Base-by-base conservation (phyloP, 192 early-diverging fungal species). In the Rhizophlyctis rosea region DNA sequence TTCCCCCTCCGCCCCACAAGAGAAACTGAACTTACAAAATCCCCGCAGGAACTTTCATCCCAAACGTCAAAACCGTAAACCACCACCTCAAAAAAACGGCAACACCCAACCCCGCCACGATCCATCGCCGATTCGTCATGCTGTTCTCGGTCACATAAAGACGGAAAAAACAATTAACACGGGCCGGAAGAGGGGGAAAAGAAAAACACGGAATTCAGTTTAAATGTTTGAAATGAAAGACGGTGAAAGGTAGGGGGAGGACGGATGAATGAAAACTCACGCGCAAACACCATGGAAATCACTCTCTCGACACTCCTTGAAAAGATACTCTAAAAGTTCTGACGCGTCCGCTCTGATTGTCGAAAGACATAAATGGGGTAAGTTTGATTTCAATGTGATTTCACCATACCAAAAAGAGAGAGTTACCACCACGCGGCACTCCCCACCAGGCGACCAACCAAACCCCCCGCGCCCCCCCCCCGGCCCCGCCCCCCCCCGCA, bases 241-340 rank as follows among this genome's bases (percentile, higher is more conserved):
- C n/a, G n/a, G n/a, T n/a, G n/a, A n/a, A n/a, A n/a, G n/a, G n/a
- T n/a, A n/a, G n/a, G n/a, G n/a, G n/a, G n/a, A n/a, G n/a, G n/a
- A n/a, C n/a, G n/a, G n/a, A n/a, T 21, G 29, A 3, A 61, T 3
- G 57, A 57, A 30, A 4, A 50, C 61, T n/a, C 54, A 75, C 73
- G 57, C 62, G 72, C 79, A 81, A 0, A 74, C 3, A 0, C 76
- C 67, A 54, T 71, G 64, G 25, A 71, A 72, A 24, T 77, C 65
- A 3, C 68, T 56, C 56, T 81, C 65, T 9, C 80, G 80, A 54
- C 96, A 98, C 62, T 96, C 96, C 29, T 87, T 84, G 70, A 98
- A 98, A 49, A 98, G 79, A 59, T 84, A 86, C 14, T 88, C 87
- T 2, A 95, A 81, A 56, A 98, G 81, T 60, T 95, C 90, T n/a